A percentile compares a stretch with the other conserved stretches of the same genome.
Evolutionary conservation across 2,329 filamentous ascomycete genomes (phyloP).

Genomic region (Talaromyces amestolkiae): DNA sequence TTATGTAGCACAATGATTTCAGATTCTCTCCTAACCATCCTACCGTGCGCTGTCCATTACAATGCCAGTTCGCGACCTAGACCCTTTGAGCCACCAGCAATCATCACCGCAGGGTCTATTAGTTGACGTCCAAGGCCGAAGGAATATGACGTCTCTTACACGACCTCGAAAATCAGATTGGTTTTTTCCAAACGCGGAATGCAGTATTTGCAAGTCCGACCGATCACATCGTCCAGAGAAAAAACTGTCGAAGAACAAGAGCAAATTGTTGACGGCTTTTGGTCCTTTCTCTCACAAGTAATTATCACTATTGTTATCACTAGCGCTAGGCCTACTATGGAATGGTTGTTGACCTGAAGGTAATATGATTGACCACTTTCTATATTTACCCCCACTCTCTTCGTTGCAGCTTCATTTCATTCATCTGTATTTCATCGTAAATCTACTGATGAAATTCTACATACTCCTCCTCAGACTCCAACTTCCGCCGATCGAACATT

Average conservation of each 20-base stretch:
- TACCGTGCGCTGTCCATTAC: not conserved
- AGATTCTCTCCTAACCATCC: too few species aligned
- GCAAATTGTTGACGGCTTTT: not conserved
- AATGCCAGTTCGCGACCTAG: not conserved
- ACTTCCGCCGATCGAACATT: conserved; percentile 13
- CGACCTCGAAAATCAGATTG: not conserved
- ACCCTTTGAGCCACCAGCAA: conserved; percentile 8
- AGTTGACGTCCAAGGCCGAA: not conserved
- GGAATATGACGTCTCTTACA: not conserved
- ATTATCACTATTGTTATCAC: not conserved
- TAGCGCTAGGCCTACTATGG: not conserved
- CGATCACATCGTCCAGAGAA: not conserved
- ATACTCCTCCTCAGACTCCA: not conserved
- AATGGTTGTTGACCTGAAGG: not conserved
- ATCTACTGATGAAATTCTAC: not conserved
- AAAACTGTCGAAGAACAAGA: too few species aligned
- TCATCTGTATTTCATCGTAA: not conserved
- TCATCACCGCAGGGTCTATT: not conserved
- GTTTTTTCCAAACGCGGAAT: not conserved
- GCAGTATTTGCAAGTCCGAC: not conserved
- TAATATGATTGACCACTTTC: not conserved
- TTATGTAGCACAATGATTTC: too few species aligned
- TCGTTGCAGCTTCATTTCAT: not conserved
- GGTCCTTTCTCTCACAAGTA: not conserved
- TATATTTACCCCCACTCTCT: not conserved